phyloP scores from a whole-genome alignment of 148 eudicot genomes.

The Camellia japonica region DNA sequence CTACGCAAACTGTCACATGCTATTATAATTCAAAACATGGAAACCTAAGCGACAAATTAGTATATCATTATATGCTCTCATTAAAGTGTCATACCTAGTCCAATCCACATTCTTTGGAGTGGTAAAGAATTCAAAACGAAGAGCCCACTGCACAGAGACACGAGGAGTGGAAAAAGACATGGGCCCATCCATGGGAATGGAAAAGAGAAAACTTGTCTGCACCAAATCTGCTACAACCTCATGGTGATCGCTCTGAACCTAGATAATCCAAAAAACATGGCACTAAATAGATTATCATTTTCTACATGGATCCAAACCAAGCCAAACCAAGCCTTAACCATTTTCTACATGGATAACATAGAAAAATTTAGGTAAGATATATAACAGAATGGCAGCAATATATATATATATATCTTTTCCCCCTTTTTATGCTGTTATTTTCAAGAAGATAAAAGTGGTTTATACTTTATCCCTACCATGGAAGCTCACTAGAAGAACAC shows the following conservation, averaged over 20 bases:
- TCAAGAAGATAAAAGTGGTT: too few species aligned
- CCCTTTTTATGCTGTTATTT: too few species aligned
- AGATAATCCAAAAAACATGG: slow-evolving; percentile 17
- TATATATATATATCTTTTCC: too few species aligned
- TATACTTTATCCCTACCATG: too few species aligned
- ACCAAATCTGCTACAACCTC: slow-evolving; percentile 91
- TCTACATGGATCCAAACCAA: too few species aligned
- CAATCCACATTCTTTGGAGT: slow-evolving; percentile 84
- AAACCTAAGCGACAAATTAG: too few species aligned
- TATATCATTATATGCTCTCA: background rate
- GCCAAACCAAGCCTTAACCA: background rate
- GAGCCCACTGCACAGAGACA: slow-evolving; percentile 91
- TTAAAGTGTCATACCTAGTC: slow-evolving; percentile 59
- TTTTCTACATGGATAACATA: background rate
- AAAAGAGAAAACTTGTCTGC: slow-evolving; percentile 92
- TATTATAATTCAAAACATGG: background rate
- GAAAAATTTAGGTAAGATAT: background rate
- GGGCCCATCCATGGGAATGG: slow-evolving; percentile 96
- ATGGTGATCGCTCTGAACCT: slow-evolving; percentile 91
- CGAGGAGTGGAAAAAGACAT: slow-evolving; percentile 89
- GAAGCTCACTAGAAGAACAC: background rate
- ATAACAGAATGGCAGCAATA: too few species aligned
- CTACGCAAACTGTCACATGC: background rate
- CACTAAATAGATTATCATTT: background rate
- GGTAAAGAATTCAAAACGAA: slow-evolving; percentile 89